These are phyloP conservation scores for Corymbia calophylla DNA, from an alignment of 441 rosid species.

Conservation along the genomic window DNA sequence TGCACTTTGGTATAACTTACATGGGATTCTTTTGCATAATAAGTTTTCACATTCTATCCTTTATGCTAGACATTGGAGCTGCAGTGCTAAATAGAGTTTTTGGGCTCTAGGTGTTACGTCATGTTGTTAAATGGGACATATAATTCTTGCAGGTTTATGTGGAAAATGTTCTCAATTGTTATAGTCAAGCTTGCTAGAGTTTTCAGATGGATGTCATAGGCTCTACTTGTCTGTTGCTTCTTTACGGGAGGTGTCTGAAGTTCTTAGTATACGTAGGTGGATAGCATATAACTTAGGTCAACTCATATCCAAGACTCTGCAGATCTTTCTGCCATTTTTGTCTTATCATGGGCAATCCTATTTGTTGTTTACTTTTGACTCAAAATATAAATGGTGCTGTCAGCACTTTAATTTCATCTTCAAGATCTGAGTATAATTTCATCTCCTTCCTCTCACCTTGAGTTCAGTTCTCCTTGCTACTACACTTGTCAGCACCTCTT, in stretches of 20 bases:
- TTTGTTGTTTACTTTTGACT: neutral
- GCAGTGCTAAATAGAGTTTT: neutral
- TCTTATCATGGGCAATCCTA: neutral
- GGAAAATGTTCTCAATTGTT: neutral
- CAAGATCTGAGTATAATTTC: neutral
- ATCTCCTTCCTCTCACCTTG: neutral
- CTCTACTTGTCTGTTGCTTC: neutral
- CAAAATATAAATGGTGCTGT: neutral
- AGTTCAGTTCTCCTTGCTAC: neutral
- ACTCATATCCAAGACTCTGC: neutral
- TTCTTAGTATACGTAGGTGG: neutral
- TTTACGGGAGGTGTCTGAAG: neutral
- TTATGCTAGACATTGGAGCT: neutral
- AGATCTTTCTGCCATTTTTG: neutral
- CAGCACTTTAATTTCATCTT: neutral
- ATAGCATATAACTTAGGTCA: neutral
- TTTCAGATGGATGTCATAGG: neutral
- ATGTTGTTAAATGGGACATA: neutral
- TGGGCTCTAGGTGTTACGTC: neutral
- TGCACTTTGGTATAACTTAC: neutral
- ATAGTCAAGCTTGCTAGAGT: neutral
- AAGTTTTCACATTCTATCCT: neutral
- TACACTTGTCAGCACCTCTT: neutral
- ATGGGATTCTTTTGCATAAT: neutral
- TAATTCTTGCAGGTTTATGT: neutral